Evolutionary conservation across 2,329 filamentous ascomycete genomes (phyloP), one percentile per base, ranked within the genome.

Genomic region (Coniella lustricola): DNA sequence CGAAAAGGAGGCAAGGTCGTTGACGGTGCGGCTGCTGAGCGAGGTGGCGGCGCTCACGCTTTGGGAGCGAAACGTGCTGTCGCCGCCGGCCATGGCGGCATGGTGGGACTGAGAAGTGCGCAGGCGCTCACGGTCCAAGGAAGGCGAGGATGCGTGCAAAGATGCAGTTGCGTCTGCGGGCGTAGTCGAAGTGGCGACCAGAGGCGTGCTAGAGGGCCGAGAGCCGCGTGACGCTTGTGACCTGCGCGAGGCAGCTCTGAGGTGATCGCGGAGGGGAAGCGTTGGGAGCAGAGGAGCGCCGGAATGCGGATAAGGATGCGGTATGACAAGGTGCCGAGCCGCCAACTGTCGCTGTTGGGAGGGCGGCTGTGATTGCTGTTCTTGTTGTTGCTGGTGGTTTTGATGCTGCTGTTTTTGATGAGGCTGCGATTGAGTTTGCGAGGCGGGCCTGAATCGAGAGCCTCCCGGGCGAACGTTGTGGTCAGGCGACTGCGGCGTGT

Each of bases 21-120:
- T 75, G 67, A 75, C 72, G 38, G 71, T 72, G 53, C 68, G 67
- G 42, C 64, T 63, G 50, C 69, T 71, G 46, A 65, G 60, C n/a
- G 68, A 64, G 7, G 68, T 65, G 54, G 62, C 64, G 47, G 66
- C 69, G 52, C 73, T 72, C 44, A 66, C 65, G 52, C 73, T 72
- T 44, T 72, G 75, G 49, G 72, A 56, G 59, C 69, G 73, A 46
- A 74, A 71, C 60, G 67, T 62, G 56, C 71, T 69, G 54, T 64
- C 54, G 51, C 63, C 64, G 49, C 61, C 57, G 46, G 63, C 60
- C 52, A 52, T 52, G 38, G 39, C 38, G 29, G 50, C 50, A 49
- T 54, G 52, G 22, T 47, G 44, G 31, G 46, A 38, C 25, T 34
- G 47, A 17, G 37, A 14, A 21, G 7, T 32, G 31, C 41, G 39